Percentiles rank a stretch among this genome's conserved stretches.
Evolutionary conservation across 2,329 filamentous ascomycete genomes (phyloP).

Genomic region (Leptographium galeiforme): DNA sequence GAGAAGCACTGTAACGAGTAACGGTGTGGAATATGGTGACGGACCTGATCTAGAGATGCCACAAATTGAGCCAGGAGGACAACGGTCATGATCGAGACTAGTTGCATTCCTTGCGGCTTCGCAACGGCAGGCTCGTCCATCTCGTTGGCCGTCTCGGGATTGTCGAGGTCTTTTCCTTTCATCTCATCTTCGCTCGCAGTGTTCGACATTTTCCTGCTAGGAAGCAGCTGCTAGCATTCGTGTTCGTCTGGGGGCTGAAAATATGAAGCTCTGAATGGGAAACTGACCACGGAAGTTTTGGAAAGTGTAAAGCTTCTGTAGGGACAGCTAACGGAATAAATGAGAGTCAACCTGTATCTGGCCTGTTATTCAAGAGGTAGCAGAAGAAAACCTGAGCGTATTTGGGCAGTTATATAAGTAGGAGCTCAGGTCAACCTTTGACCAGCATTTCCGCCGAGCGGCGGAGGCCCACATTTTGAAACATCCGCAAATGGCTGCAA

Average conservation of each 20-base stretch:
- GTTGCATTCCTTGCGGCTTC: slow-evolving; percentile 7
- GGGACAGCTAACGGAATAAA: background rate
- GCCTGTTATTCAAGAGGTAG: background rate
- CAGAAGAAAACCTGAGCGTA: background rate
- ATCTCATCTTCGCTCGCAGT: background rate
- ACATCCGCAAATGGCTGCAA: background rate
- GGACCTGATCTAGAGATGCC: background rate
- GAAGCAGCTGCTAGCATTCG: background rate
- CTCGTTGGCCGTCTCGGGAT: background rate
- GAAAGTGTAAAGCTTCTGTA: too few relatives aligned
- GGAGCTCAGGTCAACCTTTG: background rate
- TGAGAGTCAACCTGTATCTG: background rate
- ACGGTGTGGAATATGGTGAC: background rate
- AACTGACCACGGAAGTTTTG: too few relatives aligned
- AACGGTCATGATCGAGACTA: background rate
- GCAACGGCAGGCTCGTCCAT: background rate
- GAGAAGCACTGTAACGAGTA: background rate
- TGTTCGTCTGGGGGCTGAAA: background rate
- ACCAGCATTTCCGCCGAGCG: background rate
- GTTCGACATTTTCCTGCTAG: background rate
- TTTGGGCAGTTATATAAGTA: slow-evolving; percentile 5
- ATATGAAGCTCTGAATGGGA: too few relatives aligned
- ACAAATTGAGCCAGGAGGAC: background rate
- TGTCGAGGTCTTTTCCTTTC: background rate
- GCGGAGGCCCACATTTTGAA: background rate